phyloP scores from a whole-genome alignment of 257 asterid species.

The Gynochthodes officinalis region DNA sequence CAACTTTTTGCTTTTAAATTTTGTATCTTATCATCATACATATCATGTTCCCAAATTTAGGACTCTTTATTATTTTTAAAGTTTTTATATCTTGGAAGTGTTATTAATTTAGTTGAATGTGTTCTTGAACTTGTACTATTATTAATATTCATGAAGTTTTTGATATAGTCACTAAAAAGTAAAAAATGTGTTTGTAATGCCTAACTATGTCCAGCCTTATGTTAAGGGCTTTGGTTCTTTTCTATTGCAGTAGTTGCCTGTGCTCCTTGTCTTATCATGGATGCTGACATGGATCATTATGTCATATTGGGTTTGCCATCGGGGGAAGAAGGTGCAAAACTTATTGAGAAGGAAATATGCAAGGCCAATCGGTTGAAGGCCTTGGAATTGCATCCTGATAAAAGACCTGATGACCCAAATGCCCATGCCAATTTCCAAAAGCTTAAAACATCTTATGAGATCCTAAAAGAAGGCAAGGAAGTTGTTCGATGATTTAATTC shows the following conservation, averaged over 20 bases:
- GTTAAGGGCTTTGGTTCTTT: too few relatives aligned
- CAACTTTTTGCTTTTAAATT: too few relatives aligned
- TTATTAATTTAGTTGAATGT: too few relatives aligned
- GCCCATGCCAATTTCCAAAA: constrained; percentile 60
- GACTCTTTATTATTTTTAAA: too few relatives aligned
- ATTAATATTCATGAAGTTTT: too few relatives aligned
- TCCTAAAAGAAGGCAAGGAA: constrained; percentile 72
- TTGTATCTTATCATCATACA: too few relatives aligned
- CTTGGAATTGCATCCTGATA: constrained; percentile 71
- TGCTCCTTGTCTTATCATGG: constrained; percentile 55
- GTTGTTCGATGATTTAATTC: constrained; percentile 62
- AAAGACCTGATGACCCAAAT: constrained; percentile 63
- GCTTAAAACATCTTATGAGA: constrained; percentile 59
- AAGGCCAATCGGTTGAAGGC: constrained; percentile 64
- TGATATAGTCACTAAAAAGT: too few relatives aligned
- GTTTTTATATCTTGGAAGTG: too few relatives aligned
- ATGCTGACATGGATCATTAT: constrained; percentile 58
- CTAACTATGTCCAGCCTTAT: too few relatives aligned
- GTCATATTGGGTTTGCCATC: constrained; percentile 61
- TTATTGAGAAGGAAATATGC: constrained; percentile 58
- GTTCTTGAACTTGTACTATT: too few relatives aligned
- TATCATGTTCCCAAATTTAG: too few relatives aligned
- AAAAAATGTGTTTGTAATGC: too few relatives aligned
- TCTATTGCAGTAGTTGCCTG: not conserved
- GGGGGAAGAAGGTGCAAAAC: constrained; percentile 67